These are phyloP conservation scores for Limonium bicolor DNA, from an alignment of 148 eudicot species.

Conservation along the genomic window DNA sequence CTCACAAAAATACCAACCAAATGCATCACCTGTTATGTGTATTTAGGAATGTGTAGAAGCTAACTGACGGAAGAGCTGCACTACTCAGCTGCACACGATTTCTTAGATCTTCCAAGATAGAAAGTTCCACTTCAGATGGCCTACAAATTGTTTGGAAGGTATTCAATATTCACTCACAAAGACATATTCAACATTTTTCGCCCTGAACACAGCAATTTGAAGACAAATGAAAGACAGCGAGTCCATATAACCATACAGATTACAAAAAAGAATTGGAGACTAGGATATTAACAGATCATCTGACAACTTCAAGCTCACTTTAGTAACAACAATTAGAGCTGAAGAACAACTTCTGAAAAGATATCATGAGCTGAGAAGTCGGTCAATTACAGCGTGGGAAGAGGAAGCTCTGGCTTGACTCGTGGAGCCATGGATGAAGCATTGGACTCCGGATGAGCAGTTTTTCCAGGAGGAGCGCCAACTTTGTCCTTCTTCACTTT, in stretches of 20 bases:
- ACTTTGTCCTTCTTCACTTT: constrained; percentile 84
- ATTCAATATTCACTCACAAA: no score
- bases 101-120: constrained; percentile 86
- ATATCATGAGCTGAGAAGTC: background rate
- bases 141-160: constrained; percentile 18
- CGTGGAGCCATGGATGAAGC: constrained; percentile 51
- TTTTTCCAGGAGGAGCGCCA: constrained; percentile 46
- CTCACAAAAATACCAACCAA: background rate
- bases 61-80: constrained; percentile 67
- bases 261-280: background rate
- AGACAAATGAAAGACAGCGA: no score
- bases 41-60: constrained; percentile 92
- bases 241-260: no score
- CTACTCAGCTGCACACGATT: constrained; percentile 91
- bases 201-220: no score
- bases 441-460: constrained; percentile 46
- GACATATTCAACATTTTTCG: no score
- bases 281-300: background rate
- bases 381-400: constrained; percentile 24
- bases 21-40: constrained; percentile 66
- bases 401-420: constrained; percentile 84
- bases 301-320: background rate
- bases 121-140: constrained; percentile 74
- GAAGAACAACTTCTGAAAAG: background rate
- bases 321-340: background rate